Conservation (phyloP, 371 early-diverging fungal genomes). For the Nematocida ironsii region DNA sequence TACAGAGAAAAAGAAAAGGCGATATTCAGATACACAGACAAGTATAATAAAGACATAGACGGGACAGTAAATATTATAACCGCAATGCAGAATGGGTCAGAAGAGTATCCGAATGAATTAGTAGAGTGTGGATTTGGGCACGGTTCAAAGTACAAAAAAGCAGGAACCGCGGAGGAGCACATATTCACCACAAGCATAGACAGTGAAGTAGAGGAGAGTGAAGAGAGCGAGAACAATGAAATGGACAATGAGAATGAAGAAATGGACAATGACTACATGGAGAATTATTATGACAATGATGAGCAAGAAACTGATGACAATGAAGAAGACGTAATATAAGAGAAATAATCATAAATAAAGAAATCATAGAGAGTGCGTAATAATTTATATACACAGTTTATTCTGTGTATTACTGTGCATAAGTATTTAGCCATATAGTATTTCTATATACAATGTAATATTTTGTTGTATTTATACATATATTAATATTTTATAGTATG, state of each 20-base stretch:
- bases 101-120: constrained; percentile 48
- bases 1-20: neutral
- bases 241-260: constrained; percentile 16
- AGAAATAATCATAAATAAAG: too few relatives aligned
- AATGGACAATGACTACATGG: constrained; percentile 53
- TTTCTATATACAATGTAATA: too few relatives aligned
- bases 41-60: constrained; percentile 21
- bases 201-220: constrained; percentile 41
- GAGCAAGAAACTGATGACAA: constrained; percentile 22
- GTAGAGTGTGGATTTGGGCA: constrained; percentile 51
- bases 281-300: constrained; percentile 42
- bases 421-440: too few relatives aligned
- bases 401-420: too few relatives aligned
- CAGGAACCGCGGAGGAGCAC: constrained; percentile 3
- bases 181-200: constrained; percentile 36
- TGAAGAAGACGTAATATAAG: constrained; percentile 41
- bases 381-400: too few relatives aligned
- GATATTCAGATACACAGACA: constrained; percentile 18
- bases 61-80: constrained; percentile 22
- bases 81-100: constrained; percentile 16
- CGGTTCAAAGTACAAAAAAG: constrained; percentile 34
- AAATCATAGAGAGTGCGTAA: too few relatives aligned
- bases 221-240: constrained; percentile 28
- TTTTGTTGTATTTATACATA: too few relatives aligned
- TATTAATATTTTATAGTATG: too few relatives aligned